Base-by-base conservation (phyloP, 345 rosid genomes). In the Ricinus communis region DNA sequence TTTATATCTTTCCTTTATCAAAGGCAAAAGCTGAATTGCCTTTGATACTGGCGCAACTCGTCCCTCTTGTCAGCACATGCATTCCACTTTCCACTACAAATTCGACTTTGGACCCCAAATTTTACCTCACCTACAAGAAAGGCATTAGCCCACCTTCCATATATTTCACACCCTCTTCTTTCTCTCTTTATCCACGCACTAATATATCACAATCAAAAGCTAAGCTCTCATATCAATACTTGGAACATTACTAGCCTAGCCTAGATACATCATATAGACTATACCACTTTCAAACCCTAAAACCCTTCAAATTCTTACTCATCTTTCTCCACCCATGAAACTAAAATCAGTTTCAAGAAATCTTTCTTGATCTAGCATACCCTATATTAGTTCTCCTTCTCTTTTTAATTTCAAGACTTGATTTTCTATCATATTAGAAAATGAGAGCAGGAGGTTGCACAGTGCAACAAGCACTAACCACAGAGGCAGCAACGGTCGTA, bases 21-120 rank as follows among this genome's bases (percentile, higher is more conserved):
- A 85, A 83, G 14, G 66, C 45, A 82, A 85, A 85, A 87, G 91
- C 87, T 84, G 89, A 83, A 83, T 80, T 84, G 90, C 90, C 95
- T 86, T 89, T 84, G 87, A 82, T 85, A 85, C 89, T 82, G 85
- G 78, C 79, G 86, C 85, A 76, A 24, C 53, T 75, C 85, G 79
- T 84, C 85, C 77, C 76, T 71, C 87, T 86, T 85, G 92, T 87
- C 88, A 87, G 82, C 97, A 93, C 97, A 91, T 91, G 98, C 90
- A 83, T 76, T 83, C 91, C 97, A 87, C 98, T 91, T 91, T 93
- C 92, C 93, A 81, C 93, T 85, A 71, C 92, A 81, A 83, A 78
- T 84, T 84, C 88, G 82, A 84, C 90, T 87, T 87, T 84, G 93
- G 86, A 83, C 88, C 79, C 76, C 25, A 24, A 52, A 41, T 70